These are phyloP conservation scores for Coniella vitis DNA, from an alignment of 2,329 filamentous ascomycete species.

Conservation along the genomic window DNA sequence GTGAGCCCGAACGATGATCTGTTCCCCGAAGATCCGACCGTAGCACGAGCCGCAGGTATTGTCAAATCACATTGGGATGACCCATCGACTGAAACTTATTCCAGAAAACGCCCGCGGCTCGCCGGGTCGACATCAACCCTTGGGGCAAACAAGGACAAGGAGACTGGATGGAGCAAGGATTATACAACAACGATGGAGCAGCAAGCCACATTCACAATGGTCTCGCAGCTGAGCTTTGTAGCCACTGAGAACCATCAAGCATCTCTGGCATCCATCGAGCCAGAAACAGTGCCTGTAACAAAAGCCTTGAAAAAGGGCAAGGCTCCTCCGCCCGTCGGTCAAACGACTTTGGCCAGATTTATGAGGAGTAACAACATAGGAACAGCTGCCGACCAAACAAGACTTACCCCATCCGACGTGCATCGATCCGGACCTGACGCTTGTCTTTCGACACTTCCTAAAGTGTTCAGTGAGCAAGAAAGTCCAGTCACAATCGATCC, in stretches of 20 bases:
- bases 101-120: slow-evolving; percentile 23
- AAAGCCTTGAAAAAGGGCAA: slow-evolving; percentile 23
- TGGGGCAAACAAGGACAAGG: slow-evolving; percentile 23
- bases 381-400: neutral
- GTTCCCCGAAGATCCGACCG: slow-evolving; percentile 57
- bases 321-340: slow-evolving; percentile 13
- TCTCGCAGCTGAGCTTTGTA: slow-evolving; percentile 53
- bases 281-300: slow-evolving; percentile 19
- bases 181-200: slow-evolving; percentile 58
- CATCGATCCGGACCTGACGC: neutral
- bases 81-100: slow-evolving; percentile 23
- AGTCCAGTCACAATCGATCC: slow-evolving; percentile 2
- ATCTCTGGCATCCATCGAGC: slow-evolving; percentile 27
- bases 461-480: neutral
- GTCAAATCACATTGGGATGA: slow-evolving; percentile 25
- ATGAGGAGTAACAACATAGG: neutral
- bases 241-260: slow-evolving; percentile 50
- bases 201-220: slow-evolving; percentile 51
- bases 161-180: slow-evolving; percentile 31
- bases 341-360: slow-evolving; percentile 12
- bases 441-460: neutral
- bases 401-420: neutral
- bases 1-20: slow-evolving; percentile 58
- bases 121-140: slow-evolving; percentile 24
- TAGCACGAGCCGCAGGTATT: neutral